Base-by-base conservation (phyloP, 2,329 filamentous ascomycete genomes). In the Sporothrix phasma region DNA sequence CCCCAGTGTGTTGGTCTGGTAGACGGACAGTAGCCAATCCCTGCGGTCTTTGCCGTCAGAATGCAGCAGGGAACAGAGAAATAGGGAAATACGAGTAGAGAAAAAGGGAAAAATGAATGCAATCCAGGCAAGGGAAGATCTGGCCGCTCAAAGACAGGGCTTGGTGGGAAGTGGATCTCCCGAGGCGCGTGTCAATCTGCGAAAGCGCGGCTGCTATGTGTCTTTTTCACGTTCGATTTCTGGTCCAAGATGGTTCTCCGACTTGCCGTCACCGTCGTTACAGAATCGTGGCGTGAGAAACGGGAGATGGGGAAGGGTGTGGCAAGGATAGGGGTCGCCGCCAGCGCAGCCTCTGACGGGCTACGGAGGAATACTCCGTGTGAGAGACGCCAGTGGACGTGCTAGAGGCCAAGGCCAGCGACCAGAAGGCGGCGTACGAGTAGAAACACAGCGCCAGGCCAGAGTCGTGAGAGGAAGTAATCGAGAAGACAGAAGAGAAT, bases 401-500 rank as follows among this genome's bases (percentile, higher is more conserved):
- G 47, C 29, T 5, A 39, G 29, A 34, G 49, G 2, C 49, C 49
- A 34, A 53, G 15, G 15, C n/a, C 51, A 22, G 24, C n/a, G 34
- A 39, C 22, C 51, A 8, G 37, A 4, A 53, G 15, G n/a, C n/a
- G n/a, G n/a, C n/a, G n/a, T n/a, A n/a, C n/a, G n/a, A n/a, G 15
- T 15, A 19, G 31, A 54, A 54, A 54, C 51, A 11, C 51, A 37
- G 11, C 31, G 34, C 51, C 10, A 29, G 31, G 51, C 29, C 29
- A 13, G 22, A 29, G 1, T n/a, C n/a, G n/a, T n/a, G n/a, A 13
- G 19, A 62, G 31, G 43, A 26, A 29, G 26, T 3, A 19, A 39
- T n/a, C n/a, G n/a, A n/a, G n/a, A 15, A 37, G 49, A 47, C 41
- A 49, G 47, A 51, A 62, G n/a, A 62, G 49, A 37, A 63, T 56